Evolutionary conservation across 1,284 basidiomycete species (phyloP).

Genomic region (Malassezia nana): DNA sequence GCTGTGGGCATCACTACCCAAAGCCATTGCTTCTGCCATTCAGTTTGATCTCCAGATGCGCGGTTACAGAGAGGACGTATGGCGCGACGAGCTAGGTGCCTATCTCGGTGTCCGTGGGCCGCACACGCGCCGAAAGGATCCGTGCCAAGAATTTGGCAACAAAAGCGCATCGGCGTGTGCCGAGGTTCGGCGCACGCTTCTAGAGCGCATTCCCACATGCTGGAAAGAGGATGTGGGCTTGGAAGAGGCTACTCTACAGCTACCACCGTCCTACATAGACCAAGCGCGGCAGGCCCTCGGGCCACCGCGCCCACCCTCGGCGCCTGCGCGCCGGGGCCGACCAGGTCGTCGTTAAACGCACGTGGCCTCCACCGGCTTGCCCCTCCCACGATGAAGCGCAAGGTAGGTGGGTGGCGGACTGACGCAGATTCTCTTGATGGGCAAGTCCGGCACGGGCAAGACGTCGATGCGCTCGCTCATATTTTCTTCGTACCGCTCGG

Average conservation of each 20-base stretch:
- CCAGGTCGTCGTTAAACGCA: background rate
- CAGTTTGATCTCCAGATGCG: slow-evolving; percentile 34
- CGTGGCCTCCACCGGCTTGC: background rate
- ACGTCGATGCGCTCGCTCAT: slow-evolving; percentile 98
- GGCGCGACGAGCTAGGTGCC: slow-evolving; percentile 39
- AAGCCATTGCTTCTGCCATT: slow-evolving; percentile 23
- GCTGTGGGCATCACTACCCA: slow-evolving; percentile 22
- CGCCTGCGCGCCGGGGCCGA: background rate
- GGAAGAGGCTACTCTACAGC: background rate
- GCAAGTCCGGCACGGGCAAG: slow-evolving; percentile 54
- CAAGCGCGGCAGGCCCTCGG: background rate
- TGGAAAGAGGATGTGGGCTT: slow-evolving; percentile 21
- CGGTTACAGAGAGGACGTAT: slow-evolving; percentile 32
- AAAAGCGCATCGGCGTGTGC: slow-evolving; percentile 27
- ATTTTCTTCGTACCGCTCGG: slow-evolving; percentile 90
- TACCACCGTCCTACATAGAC: background rate
- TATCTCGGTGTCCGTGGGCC: slow-evolving; percentile 31
- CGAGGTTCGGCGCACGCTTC: slow-evolving; percentile 17
- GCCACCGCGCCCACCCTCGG: background rate
- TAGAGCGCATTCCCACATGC: slow-evolving; percentile 14
- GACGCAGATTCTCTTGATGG: slow-evolving; percentile 40
- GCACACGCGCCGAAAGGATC: slow-evolving; percentile 8
- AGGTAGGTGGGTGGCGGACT: slow-evolving; percentile 14
- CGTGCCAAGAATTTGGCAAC: slow-evolving; percentile 30
- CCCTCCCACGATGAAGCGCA: slow-evolving; percentile 19